Evolutionary conservation across 2,329 filamentous ascomycete species (phyloP).

Genomic region (Talaromyces sp.): DNA sequence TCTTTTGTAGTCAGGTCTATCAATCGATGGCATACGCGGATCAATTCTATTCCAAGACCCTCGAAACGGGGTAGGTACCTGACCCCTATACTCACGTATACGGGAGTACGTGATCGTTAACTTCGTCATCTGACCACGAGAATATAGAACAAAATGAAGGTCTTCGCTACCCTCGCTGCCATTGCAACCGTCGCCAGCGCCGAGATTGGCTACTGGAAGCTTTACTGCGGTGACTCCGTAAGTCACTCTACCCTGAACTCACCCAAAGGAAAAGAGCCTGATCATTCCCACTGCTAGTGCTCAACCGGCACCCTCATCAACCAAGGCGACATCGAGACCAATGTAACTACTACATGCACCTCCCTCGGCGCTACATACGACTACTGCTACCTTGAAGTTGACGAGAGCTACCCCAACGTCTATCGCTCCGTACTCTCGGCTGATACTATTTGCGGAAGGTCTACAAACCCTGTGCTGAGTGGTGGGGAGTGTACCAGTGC

Average conservation of each 20-base stretch:
- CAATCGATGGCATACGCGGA: background rate
- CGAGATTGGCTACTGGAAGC: background rate
- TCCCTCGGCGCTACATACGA: background rate
- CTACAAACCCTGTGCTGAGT: background rate
- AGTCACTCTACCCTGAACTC: background rate
- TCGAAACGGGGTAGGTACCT: background rate
- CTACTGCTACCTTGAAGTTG: background rate
- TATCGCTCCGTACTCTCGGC: background rate
- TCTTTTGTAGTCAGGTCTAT: background rate
- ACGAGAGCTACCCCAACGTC: background rate
- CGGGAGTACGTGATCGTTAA: no score
- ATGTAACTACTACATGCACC: background rate
- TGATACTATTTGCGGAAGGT: background rate
- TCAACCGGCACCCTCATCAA: background rate
- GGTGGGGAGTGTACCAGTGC: background rate
- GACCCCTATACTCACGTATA: background rate
- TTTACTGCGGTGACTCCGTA: background rate
- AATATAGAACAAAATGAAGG: background rate
- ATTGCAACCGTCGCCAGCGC: background rate
- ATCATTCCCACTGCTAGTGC: background rate
- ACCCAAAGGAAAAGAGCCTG: background rate
- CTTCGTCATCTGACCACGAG: background rate
- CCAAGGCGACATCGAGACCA: background rate
- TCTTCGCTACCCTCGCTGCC: background rate
- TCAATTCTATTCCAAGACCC: background rate